Evolutionary conservation across 805 yeast species (phyloP).

Genomic region (Yamadazyma kitorensis): DNA sequence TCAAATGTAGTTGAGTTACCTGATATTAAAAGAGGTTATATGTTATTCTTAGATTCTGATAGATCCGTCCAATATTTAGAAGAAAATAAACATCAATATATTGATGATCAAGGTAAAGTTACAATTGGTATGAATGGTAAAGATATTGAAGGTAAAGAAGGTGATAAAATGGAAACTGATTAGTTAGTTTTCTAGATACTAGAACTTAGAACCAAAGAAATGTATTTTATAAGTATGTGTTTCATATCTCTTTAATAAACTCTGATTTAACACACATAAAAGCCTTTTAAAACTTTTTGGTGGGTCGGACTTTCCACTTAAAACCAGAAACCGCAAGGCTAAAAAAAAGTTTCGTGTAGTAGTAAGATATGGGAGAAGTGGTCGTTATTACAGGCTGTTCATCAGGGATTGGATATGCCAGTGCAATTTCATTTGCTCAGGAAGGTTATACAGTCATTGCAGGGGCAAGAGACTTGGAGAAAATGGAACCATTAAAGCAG

Average conservation of each 20-base stretch:
- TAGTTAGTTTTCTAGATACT: slow-evolving; percentile 2
- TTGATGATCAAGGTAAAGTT: slow-evolving; percentile 78
- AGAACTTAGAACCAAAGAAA: too few species aligned
- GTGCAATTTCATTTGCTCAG: slow-evolving; percentile 45
- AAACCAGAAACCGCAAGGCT: too few species aligned
- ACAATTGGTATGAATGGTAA: slow-evolving; percentile 39
- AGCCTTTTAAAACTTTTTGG: too few species aligned
- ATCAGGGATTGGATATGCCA: slow-evolving; percentile 50
- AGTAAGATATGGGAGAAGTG: too few species aligned
- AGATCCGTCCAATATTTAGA: slow-evolving; percentile 86
- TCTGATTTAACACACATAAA: too few species aligned
- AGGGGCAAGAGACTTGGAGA: slow-evolving; percentile 62
- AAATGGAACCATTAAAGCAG: slow-evolving; percentile 50
- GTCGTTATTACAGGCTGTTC: slow-evolving; percentile 57
- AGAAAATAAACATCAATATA: slow-evolving; percentile 63
- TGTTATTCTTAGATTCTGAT: slow-evolving; percentile 82
- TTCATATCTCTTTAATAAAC: too few species aligned
- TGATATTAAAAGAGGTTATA: slow-evolving; percentile 84
- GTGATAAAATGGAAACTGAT: slow-evolving; percentile 40
- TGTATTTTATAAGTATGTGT: too few species aligned
- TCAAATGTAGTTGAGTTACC: slow-evolving; percentile 63
- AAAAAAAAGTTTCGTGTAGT: too few species aligned
- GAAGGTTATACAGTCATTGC: slow-evolving; percentile 62
- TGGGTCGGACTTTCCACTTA: too few species aligned
- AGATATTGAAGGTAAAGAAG: slow-evolving; percentile 3